Base-by-base conservation (phyloP, 2,329 filamentous ascomycete genomes). In the Scortechinia acanthostroma region DNA sequence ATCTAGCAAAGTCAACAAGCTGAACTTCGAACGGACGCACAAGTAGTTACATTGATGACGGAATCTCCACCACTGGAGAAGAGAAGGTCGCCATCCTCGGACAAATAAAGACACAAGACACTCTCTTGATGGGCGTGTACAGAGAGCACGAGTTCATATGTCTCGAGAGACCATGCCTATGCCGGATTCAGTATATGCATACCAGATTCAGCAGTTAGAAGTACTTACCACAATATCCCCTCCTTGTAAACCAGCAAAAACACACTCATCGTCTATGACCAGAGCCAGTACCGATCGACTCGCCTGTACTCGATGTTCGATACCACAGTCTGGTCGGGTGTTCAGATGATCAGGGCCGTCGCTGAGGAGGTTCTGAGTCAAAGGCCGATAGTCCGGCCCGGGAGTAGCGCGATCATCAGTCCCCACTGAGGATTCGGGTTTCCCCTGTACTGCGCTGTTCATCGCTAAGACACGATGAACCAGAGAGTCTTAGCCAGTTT, bases 51-150 rank as follows among this genome's bases (percentile, higher is more conserved):
- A 60, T 95, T 96, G 58, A 97, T 84, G 47, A 96, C 86, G 2
- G 91, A 88, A 58, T 98, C 93, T 52, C 90, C 91, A 6, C 90
- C 91, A 54, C 87, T 94, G 10, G 91, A 97, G 63, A 98, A 91
- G 6, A 98, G 77, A 22, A 95, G 72, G 59, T 84, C 75, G 45
- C 76, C 68, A 79, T 83, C 54, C 80, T 30, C 25, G 5, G 88
- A 91, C 21, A 98, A 73, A 58, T 82, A 86, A 2, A 98, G 74
- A 47, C 85, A 89, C 42, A 98, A 79, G 19, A 98, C 87, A 58
- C 89, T 95, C 46, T 93, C 88, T 58, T 88, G 86, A 67, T 98
- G 93, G 3, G 89, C 93, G 59, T 93, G 86, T 17, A 97, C 80
- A 21, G 83, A 83, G 35, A 78, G 74, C 21, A 87, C 77, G 43